Evolutionary conservation across 2,329 filamentous ascomycete genomes (phyloP).

Genomic region (Trichoderma sp.): DNA sequence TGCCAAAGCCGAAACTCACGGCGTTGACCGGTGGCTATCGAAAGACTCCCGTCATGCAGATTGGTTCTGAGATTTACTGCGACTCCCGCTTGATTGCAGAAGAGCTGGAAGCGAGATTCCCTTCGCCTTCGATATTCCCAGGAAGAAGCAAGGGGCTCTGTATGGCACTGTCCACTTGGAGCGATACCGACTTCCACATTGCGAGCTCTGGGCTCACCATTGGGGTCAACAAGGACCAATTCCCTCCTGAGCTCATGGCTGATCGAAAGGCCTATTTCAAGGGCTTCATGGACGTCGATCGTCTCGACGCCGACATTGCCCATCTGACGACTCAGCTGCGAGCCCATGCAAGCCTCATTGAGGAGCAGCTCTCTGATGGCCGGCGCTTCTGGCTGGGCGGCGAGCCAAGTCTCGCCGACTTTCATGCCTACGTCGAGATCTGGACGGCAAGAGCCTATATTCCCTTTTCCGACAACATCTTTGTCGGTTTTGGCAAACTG

Average conservation of each 20-base stretch:
- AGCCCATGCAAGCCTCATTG: background rate
- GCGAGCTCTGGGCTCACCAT: background rate
- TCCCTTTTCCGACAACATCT: background rate
- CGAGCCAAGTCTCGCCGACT: background rate
- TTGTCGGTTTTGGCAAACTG: background rate
- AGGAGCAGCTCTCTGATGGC: background rate
- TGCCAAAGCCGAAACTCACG: background rate
- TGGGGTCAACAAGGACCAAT: background rate
- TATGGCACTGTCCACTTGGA: background rate
- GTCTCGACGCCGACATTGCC: background rate
- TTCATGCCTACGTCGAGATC: background rate
- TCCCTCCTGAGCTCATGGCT: background rate
- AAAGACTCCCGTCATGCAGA: background rate
- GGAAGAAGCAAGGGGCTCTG: background rate
- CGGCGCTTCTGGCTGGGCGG: background rate
- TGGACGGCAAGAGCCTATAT: background rate
- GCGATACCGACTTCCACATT: background rate
- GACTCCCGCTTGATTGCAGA: background rate
- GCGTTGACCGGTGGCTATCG: background rate
- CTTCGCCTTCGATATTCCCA: background rate
- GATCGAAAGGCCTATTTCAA: background rate
- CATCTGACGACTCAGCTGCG: background rate
- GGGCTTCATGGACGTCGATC: background rate
- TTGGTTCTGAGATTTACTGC: background rate
- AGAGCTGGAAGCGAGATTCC: background rate